phyloP scores from a whole-genome alignment of 345 rosid genomes.

The Hibiscus syriacus region DNA sequence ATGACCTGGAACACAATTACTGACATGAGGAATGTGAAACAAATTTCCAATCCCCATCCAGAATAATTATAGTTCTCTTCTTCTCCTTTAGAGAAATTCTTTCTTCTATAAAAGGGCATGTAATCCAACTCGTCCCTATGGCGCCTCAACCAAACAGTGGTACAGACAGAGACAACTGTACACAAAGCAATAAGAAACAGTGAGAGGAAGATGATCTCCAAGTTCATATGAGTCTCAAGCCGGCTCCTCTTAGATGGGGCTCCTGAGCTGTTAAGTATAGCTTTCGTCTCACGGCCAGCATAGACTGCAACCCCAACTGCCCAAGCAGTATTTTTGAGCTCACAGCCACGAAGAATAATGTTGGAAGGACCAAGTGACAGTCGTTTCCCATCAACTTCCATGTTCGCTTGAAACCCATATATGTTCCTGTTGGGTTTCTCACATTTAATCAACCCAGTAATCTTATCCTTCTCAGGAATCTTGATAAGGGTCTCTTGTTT shows the following conservation, averaged over 20 bases:
- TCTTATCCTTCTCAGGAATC: conserved; percentile 45
- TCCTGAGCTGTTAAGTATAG: conserved; percentile 93
- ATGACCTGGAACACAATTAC: conserved; percentile 96
- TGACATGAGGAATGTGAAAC: conserved; percentile 89
- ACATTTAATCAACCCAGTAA: conserved; percentile 69
- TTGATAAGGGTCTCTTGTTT: conserved; percentile 87
- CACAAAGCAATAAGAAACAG: conserved; percentile 66
- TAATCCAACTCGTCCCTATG: conserved; percentile 50
- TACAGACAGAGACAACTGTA: conserved; percentile 49
- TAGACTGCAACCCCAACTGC: conserved; percentile 75
- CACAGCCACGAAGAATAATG: conserved; percentile 85
- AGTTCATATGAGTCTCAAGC: conserved; percentile 83
- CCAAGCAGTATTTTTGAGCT: conserved; percentile 87
- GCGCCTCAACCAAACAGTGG: conserved; percentile 78
- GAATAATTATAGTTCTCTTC: conserved; percentile 56
- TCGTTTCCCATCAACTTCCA: conserved; percentile 75
- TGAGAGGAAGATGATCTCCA: conserved; percentile 76
- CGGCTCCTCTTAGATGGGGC: conserved; percentile 93
- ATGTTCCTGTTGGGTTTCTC: conserved; percentile 96
- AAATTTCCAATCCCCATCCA: conserved; percentile 92
- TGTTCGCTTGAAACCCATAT: conserved; percentile 84
- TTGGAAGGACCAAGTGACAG: conserved; percentile 95
- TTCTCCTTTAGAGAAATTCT: conserved; percentile 28
- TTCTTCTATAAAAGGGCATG: conserved; percentile 66
- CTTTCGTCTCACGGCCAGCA: conserved; percentile 91